These are phyloP conservation scores for Balakata baccata DNA, from an alignment of 345 rosid species.

Conservation along the genomic window DNA sequence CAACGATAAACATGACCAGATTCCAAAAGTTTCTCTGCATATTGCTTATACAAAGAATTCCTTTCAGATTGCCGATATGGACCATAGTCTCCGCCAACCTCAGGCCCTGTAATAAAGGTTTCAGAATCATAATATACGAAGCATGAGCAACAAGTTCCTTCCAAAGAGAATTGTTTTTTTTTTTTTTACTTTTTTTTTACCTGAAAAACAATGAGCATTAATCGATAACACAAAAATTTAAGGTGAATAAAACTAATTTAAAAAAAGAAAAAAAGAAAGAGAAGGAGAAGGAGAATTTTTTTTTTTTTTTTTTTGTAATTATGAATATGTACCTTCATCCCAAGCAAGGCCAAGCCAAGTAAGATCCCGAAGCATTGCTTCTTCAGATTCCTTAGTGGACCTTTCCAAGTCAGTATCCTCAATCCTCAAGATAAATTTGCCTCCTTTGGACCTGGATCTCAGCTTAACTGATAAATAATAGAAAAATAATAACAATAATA, in stretches of 20 bases:
- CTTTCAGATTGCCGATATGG: constrained; percentile 93
- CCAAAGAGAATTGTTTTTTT: neutral
- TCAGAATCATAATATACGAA: neutral
- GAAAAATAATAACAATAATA: neutral
- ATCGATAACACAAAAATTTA: neutral
- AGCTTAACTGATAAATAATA: neutral
- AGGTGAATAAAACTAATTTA: too few relatives aligned
- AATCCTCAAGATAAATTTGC: constrained; percentile 80
- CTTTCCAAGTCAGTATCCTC: constrained; percentile 96
- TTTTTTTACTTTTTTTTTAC: too few relatives aligned
- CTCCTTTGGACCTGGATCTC: constrained; percentile 70
- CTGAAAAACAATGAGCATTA: too few relatives aligned
- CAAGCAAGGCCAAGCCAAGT: constrained; percentile 89
- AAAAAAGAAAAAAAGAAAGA: neutral
- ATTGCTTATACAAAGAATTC: constrained; percentile 68
- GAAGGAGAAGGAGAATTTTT: neutral
- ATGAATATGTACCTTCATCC: constrained; percentile 65
- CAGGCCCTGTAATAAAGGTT: constrained; percentile 53
- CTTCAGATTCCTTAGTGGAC: constrained; percentile 86
- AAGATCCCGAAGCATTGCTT: constrained; percentile 83
- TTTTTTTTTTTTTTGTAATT: too few relatives aligned
- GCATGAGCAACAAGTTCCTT: neutral
- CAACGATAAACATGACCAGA: constrained; percentile 89
- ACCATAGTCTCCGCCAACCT: constrained; percentile 74
- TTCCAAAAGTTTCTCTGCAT: constrained; percentile 71